Base-by-base conservation (phyloP, 2,329 filamentous ascomycete species). In the Alternaria sp. region DNA sequence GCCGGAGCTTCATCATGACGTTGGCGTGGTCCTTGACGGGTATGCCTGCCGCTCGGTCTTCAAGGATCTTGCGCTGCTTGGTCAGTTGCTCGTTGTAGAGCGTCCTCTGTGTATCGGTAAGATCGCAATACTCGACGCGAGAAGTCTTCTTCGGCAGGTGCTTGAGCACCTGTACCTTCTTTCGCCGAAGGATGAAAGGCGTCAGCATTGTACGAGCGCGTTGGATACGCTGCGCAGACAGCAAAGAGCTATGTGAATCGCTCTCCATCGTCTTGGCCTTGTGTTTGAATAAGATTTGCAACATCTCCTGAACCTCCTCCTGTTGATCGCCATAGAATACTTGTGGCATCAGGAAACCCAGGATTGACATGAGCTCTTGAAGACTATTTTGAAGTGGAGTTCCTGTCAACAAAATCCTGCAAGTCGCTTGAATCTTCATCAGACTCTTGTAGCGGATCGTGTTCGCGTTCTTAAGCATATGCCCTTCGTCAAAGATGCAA, bases 361-460 rank as follows among this genome's bases (percentile, higher is more conserved):
- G 86, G 14, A 99, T 86, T 3, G 93, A 91, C 41, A 93, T 90
- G 71, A 99, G 87, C 80, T 99, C 95, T 74, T 94, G 90, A 20
- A 99, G 83, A 75, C 98, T 98, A 80, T 99, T 96, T 77, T 96
- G 92, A 2, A 99, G 85, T 0, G 95, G 95, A 0, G 95, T 99
- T 42, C 95, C 95, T 28, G 90, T 92, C 26, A 99, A 86, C 4
- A 99, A 84, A 51, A 99, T 86, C 63, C 93, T 89, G 85, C 95
- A 97, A n/a, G 87, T 82, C 0, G 93, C 89, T 0, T 86, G 86
- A 54, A 99, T 93, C 36, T 87, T 86, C 71, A 91, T 88, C 53
- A 98, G 83, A 61, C 91, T 89, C 70, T 88, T 87, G 78, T 97
- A 97, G 6, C 92, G 85, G 54, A 91, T 88, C 0, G 94, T 96